Conservation (phyloP, 768 basidiomycete species). For the Pleurotus cornucopiae region DNA sequence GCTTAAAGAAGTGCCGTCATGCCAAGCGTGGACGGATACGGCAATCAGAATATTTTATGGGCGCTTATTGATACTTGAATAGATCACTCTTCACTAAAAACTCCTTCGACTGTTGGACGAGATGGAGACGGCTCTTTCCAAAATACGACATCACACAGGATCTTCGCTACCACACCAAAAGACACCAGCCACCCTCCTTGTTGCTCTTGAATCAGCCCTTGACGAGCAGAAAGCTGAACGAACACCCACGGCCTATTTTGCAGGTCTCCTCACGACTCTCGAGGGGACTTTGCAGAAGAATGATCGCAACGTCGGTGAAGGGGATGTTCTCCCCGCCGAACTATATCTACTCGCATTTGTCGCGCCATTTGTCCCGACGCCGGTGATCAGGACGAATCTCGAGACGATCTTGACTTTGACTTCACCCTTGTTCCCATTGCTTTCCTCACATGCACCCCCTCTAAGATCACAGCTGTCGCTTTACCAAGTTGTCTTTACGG, state of each 20-base stretch:
- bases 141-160: conserved; percentile 82
- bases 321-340: conserved; percentile 76
- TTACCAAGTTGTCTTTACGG: conserved; percentile 61
- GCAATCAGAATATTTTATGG: neutral
- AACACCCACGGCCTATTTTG: conserved; percentile 90
- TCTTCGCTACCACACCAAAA: conserved; percentile 86
- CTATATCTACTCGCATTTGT: conserved; percentile 82
- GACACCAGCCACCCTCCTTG: conserved; percentile 79
- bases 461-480: conserved; percentile 84
- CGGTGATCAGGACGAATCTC: conserved; percentile 78
- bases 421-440: conserved; percentile 70
- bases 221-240: conserved; percentile 62
- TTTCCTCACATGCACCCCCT: conserved; percentile 66
- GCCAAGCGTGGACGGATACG: neutral
- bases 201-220: conserved; percentile 80
- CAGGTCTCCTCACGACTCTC: conserved; percentile 82
- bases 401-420: conserved; percentile 68
- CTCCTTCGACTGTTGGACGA: conserved; percentile 2
- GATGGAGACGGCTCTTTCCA: conserved; percentile 70
- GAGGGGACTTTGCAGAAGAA: conserved; percentile 70
- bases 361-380: conserved; percentile 69
- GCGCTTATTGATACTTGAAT: neutral
- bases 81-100: neutral
- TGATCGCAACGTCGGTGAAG: conserved; percentile 48
- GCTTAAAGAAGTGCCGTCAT: neutral